Percentiles rank a stretch among this genome's conserved stretches.
Conservation (phyloP, 805 yeast species). For the Starmerella floris region DNA sequence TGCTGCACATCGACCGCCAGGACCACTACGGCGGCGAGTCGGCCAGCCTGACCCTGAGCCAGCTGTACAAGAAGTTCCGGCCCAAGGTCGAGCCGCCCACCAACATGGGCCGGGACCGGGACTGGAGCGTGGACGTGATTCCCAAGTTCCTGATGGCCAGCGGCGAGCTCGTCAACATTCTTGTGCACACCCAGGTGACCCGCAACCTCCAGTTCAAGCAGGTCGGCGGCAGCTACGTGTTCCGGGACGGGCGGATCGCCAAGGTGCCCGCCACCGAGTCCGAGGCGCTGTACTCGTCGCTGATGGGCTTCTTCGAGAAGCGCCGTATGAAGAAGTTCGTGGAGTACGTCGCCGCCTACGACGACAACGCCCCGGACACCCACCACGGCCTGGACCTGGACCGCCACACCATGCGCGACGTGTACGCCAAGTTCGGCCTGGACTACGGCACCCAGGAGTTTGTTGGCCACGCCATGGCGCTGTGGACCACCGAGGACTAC, state of each 20-base stretch:
- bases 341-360: slow-evolving; percentile 72
- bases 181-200: slow-evolving; percentile 91
- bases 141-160: slow-evolving; percentile 96
- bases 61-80: slow-evolving; percentile 72
- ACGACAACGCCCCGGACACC: slow-evolving; percentile 64
- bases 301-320: slow-evolving; percentile 94
- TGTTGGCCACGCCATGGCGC: slow-evolving; percentile 97
- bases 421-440: slow-evolving; percentile 76
- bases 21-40: slow-evolving; percentile 76
- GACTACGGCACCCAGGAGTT: slow-evolving; percentile 91
- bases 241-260: slow-evolving; percentile 76
- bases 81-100: slow-evolving; percentile 41
- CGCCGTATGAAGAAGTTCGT: slow-evolving; percentile 85
- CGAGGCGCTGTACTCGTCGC: slow-evolving; percentile 81
- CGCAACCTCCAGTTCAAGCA: slow-evolving; percentile 92
- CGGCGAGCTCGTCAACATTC: slow-evolving; percentile 90
- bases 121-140: slow-evolving; percentile 94
- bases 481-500: slow-evolving; percentile 87
- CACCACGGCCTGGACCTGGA: slow-evolving; percentile 78
- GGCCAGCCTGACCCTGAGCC: slow-evolving; percentile 28
- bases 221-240: slow-evolving; percentile 89
- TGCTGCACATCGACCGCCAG: slow-evolving; percentile 88
- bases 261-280: slow-evolving; percentile 87
- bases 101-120: slow-evolving; percentile 81
- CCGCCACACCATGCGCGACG: slow-evolving; percentile 78